These are phyloP conservation scores for Lasiodiplodia sp. DNA, from an alignment of 2,329 filamentous ascomycete species.

Conservation along the genomic window DNA sequence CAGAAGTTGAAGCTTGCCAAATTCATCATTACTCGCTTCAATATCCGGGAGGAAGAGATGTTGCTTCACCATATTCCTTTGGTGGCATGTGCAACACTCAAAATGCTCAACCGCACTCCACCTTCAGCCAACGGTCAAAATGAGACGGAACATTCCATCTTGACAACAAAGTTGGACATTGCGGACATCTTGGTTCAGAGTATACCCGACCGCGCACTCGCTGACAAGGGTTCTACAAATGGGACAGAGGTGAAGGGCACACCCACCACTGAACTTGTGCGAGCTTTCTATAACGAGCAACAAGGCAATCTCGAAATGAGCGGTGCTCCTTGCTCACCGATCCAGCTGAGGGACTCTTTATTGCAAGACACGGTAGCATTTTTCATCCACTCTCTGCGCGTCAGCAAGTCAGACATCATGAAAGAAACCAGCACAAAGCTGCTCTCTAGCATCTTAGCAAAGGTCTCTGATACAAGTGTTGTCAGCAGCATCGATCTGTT, in stretches of 20 bases:
- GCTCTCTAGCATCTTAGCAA: conserved; percentile 44
- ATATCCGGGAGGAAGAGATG: conserved; percentile 96
- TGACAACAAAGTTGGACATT: conserved; percentile 42
- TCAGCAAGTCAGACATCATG: conserved; percentile 29
- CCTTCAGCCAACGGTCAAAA: conserved; percentile 12
- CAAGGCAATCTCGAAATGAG: conserved; percentile 45
- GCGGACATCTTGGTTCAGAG: conserved; percentile 46
- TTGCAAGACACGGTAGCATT: conserved; percentile 42
- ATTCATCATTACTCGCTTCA: conserved; percentile 89
- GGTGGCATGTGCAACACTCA: conserved; percentile 69
- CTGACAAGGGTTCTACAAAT: conserved; percentile 23
- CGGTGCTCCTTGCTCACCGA: conserved; percentile 40
- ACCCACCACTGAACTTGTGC: conserved; percentile 36
- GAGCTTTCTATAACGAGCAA: conserved; percentile 45
- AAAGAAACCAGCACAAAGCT: conserved; percentile 44
- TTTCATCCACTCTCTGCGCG: conserved; percentile 38
- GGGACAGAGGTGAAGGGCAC: conserved; percentile 24
- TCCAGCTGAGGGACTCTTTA: conserved; percentile 39
- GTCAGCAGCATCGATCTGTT: conserved; percentile 41
- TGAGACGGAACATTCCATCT: background rate
- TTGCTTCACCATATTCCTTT: conserved; percentile 83
- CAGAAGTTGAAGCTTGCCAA: conserved; percentile 75
- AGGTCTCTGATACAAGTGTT: conserved; percentile 38
- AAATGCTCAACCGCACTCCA: conserved; percentile 49
- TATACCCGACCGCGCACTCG: conserved; percentile 46